Evolutionary conservation across 2,329 filamentous ascomycete genomes (phyloP), one percentile per base, ranked within the genome.

Genomic region (Raffaelea albimanens): DNA sequence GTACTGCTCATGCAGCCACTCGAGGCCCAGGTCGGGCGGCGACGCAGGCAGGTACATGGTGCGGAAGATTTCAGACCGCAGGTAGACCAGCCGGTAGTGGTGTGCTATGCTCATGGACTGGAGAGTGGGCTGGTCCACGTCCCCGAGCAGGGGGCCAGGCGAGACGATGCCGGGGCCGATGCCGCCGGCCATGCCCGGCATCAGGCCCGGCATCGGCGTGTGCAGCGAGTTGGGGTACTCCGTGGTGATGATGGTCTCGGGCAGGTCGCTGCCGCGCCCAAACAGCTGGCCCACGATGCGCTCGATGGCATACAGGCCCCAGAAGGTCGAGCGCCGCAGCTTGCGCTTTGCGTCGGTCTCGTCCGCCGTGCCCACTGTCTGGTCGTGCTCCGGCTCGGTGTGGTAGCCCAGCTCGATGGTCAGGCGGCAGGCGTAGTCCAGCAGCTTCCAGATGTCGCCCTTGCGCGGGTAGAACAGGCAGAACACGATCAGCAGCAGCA

Each of bases 261-360:
- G 59, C n/a, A 65, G 52, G 48, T 65, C 62, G 13, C 60, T 61
- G 19, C 61, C 59, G 36, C 63, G 59, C 20, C 63, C 62, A 49
- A 64, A 61, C n/a, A 64, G 56, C 49, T 65, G 63, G 3, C 61
- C 61, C 25, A 63, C 57, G 19, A 62, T 63, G 23, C 62, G 55
- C 50, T 65, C 62, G 36, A 64, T 58, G 40, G 61, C 58, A 45
- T 65, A 65, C 2, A 65, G 53, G 10, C 61, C 61, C 62, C 61
- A 65, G 40, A 64, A 65, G 1, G 60, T 54, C 43, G 59, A 52
- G 3, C 52, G 46, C 1, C 50, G 50, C 16, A 54, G 50, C 44
- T 49, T 50, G 18, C 41, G 44, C 29, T 44, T 29, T 2, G 41
- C 34, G 29, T 50, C 48, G 14, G 41, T 22, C 48, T 44, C 48